Base-by-base conservation (phyloP, 371 early-diverging fungal genomes). In the Edhazardia aedis region DNA sequence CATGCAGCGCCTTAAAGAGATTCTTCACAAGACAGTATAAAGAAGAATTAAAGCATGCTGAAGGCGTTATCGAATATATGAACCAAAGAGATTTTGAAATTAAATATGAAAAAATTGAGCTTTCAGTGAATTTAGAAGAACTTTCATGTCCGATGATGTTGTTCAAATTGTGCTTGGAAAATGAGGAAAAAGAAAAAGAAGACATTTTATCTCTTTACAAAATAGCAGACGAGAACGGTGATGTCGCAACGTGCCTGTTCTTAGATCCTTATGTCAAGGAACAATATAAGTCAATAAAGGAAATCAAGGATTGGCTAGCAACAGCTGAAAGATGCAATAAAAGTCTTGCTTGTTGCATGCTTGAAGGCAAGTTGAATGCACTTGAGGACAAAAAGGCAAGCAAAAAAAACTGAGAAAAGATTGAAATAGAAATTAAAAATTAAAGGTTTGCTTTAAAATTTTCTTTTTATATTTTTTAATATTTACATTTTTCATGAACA, bases 31-130 rank as follows among this genome's bases (percentile, higher is more conserved):
- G 57, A 28, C 12, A n/a, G 29, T 27, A 24, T 24, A 30, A 47
- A 36, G 62, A 62, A 22, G 62, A 62, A 54, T 25, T 56, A 16
- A 43, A 38, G 9, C 62, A 62, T 50, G 57, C 57, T 1, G 39
- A 57, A 23, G 40, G 47, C 21, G 57, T 62, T 27, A 57, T 62
- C 2, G 43, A 47, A 6, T 62, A 47, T 44, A 62, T 62, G 62
- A 62, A 56, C 21, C 38, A 46, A 26, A 51, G 29, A n/a, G 53
- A 36, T 18, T 16, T 47, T 0, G 49, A 44, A n/a, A 50, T 59
- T 24, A 36, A 40, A 27, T 54, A 53, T 48, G 7, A 30, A 16
- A 14, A 22, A 11, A 49, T 54, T 14, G 40, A 40, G 12, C 21
- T 40, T 4, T 25, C 44, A 54, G 22, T 37, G 33, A 42, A 43